phyloP scores from a whole-genome alignment of 108 stramenopile genomes.

The Aurantiochytrium sp. region DNA sequence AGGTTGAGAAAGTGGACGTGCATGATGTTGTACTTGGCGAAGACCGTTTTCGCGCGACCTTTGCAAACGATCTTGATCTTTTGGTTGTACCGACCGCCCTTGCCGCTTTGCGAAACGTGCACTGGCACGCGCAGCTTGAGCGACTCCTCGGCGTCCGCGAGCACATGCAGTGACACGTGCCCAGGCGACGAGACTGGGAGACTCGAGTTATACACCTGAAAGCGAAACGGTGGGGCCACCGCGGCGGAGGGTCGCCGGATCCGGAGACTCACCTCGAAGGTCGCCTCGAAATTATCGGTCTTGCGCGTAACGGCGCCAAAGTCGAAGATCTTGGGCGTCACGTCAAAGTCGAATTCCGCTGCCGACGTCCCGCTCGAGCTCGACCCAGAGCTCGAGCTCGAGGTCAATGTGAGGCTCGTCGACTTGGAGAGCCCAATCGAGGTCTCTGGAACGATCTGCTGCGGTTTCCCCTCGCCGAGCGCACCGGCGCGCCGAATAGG shows the following conservation, averaged over 20 bases:
- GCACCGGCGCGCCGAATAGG: too few relatives aligned
- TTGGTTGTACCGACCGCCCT: background rate
- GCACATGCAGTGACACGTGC: background rate
- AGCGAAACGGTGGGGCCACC: background rate
- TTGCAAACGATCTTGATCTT: background rate
- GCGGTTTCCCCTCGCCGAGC: too few relatives aligned
- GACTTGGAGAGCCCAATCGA: too few relatives aligned
- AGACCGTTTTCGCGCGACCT: background rate
- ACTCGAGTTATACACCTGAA: background rate
- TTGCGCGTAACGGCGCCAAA: background rate
- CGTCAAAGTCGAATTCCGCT: background rate
- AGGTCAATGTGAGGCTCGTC: too few relatives aligned
- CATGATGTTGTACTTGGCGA: constrained; percentile 20
- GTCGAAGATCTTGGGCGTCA: background rate
- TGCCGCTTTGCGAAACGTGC: background rate
- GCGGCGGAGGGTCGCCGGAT: background rate
- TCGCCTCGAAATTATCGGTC: background rate
- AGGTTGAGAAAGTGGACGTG: constrained; percentile 8
- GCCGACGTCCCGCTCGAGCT: background rate
- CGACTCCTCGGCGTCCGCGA: background rate
- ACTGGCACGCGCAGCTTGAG: background rate
- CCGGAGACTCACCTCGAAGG: background rate
- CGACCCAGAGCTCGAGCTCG: background rate
- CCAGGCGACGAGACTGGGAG: background rate
- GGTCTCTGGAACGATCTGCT: too few relatives aligned